Evolutionary conservation across 306 rosid genomes (phyloP), one percentile per base, ranked within the genome.

Genomic region (Trichosanthes cucumerina): DNA sequence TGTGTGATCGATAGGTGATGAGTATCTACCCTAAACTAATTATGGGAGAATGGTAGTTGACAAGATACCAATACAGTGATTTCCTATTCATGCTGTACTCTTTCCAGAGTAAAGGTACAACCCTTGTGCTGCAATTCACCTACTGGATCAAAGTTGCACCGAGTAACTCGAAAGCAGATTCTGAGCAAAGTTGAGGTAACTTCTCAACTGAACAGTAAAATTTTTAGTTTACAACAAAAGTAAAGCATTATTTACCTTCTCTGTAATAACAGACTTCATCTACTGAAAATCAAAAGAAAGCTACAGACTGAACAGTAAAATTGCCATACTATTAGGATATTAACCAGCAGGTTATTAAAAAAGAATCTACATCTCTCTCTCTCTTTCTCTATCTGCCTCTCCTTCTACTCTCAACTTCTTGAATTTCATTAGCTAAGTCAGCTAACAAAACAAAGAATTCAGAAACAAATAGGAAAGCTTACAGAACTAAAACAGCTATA

Each of bases 341-440:
- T 24, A 28, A 71, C 77, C 77, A 28, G 78, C 31, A 44, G 63
- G 78, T 74, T 49, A 73, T 73, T 73, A 9, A 33, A 36, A 74
- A 74, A 52, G 47, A 74, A 74, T 74, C 78, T 52, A 74, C 43
- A 74, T 50, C 24, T 49, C 60, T 28, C 44, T 9, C 15, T 38
- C 14, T 23, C 33, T 57, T 33, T 57, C 33, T 28, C 21, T n/a
- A n/a, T n/a, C n/a, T n/a, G n/a, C n/a, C 46, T 38, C 41, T 15
- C 28, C 36, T 43, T 74, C 78, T 74, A 74, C n/a, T 75, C 26
- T 36, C 49, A 57, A 13, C 54, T 76, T 76, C 78, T 79, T 76
- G 54, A 86, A 74, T 80, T 84, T 78, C 78, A 47, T 83, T 78
- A 84, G 73, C 86, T 78, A 80, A 60, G 78, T 78, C 85, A 81